phyloP scores from a whole-genome alignment of 1,284 basidiomycete species.

The Fomitiporia mediterranea region DNA sequence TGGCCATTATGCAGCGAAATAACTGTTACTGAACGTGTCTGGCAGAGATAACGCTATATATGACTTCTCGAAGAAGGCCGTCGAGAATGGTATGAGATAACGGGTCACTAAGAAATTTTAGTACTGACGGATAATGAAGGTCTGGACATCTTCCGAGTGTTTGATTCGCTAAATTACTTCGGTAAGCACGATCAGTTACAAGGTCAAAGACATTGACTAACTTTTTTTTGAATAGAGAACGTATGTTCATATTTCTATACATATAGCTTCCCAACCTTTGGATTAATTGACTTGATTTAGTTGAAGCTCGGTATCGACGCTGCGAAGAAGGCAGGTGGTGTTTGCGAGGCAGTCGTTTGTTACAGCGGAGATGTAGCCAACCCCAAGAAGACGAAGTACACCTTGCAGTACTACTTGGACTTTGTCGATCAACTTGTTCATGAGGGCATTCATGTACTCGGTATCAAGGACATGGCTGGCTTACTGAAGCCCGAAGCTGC shows the following conservation, averaged over 20 bases:
- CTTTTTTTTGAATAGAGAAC: slow-evolving; percentile 47
- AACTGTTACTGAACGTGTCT: slow-evolving; percentile 19
- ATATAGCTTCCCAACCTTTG: no score
- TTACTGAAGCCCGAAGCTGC: slow-evolving; percentile 94
- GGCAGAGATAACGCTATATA: slow-evolving; percentile 96
- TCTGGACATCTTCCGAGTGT: slow-evolving; percentile 99
- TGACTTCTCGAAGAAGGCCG: slow-evolving; percentile 97
- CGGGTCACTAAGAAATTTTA: neutral
- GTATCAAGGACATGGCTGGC: slow-evolving; percentile 99
- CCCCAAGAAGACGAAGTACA: slow-evolving; percentile 97
- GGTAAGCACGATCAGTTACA: slow-evolving; percentile 45
- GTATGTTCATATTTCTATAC: slow-evolving; percentile 32
- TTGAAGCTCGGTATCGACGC: slow-evolving; percentile 97
- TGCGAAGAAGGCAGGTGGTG: slow-evolving; percentile 99
- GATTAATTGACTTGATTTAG: slow-evolving; percentile 46
- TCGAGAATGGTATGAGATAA: slow-evolving; percentile 76
- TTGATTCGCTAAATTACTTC: slow-evolving; percentile 98
- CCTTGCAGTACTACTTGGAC: slow-evolving; percentile 95
- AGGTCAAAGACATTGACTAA: slow-evolving; percentile 3
- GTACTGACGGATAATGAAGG: slow-evolving; percentile 5
- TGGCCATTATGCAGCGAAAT: neutral
- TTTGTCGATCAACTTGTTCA: slow-evolving; percentile 92
- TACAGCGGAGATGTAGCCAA: slow-evolving; percentile 98
- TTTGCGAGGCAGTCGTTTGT: slow-evolving; percentile 96
- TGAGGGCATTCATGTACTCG: slow-evolving; percentile 96